phyloP scores from a whole-genome alignment of 2,329 filamentous ascomycete species.

The Bipolaris bicolor region DNA sequence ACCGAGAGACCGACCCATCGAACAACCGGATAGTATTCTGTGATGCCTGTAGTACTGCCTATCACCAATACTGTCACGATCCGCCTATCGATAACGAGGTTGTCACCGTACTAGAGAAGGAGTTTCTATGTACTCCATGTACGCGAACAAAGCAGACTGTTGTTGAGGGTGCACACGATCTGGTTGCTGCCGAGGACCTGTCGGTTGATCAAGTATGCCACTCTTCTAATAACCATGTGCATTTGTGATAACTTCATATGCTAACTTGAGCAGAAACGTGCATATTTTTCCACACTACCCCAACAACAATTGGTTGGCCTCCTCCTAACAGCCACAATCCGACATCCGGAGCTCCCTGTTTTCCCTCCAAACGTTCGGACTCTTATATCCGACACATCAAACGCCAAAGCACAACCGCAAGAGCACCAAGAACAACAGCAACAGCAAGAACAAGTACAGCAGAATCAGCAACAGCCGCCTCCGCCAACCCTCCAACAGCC shows the following conservation, averaged over 20 bases:
- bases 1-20: constrained; percentile 72
- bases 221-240: background rate
- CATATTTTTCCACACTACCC: constrained; percentile 67
- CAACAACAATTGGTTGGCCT: constrained; percentile 68
- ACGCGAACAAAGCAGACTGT: constrained; percentile 40
- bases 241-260: background rate
- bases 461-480: constrained; percentile 21
- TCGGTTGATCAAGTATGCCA: constrained; percentile 51
- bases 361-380: constrained; percentile 56
- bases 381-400: constrained; percentile 29
- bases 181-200: constrained; percentile 49
- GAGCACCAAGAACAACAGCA: constrained; percentile 1
- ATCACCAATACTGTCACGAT: constrained; percentile 83
- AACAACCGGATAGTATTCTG: constrained; percentile 85
- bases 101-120: constrained; percentile 68
- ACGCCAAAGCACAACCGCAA: constrained; percentile 17
- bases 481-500: constrained; percentile 15
- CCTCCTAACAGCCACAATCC: constrained; percentile 65
- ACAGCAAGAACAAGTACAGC: constrained; percentile 2
- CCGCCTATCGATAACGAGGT: constrained; percentile 74
- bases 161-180: constrained; percentile 44
- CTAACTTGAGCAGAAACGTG: constrained; percentile 58
- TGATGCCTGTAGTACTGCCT: constrained; percentile 78
- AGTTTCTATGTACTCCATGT: constrained; percentile 75
- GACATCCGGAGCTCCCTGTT: constrained; percentile 69